phyloP scores from a whole-genome alignment of 352 stramenopile genomes.

The Phytophthora cryptogea region DNA sequence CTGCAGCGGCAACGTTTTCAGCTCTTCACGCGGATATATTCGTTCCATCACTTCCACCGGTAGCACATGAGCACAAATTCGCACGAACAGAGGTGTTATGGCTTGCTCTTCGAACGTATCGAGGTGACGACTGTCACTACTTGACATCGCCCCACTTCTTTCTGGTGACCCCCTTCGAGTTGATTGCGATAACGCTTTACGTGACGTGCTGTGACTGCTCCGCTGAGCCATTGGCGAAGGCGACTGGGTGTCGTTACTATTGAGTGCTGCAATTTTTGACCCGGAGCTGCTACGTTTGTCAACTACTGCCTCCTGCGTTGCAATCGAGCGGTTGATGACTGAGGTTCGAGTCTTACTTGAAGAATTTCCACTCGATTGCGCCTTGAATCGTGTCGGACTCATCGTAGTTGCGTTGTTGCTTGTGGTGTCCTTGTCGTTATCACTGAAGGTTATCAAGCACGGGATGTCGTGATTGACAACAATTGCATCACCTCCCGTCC shows the following conservation, averaged over 20 bases:
- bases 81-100: slow-evolving; percentile 45
- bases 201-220: slow-evolving; percentile 20
- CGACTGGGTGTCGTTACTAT: slow-evolving; percentile 7
- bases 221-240: slow-evolving; percentile 15
- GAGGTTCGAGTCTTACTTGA: slow-evolving; percentile 36
- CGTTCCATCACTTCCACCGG: slow-evolving; percentile 51
- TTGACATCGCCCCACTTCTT: slow-evolving; percentile 10
- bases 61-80: slow-evolving; percentile 67
- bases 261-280: slow-evolving; percentile 10
- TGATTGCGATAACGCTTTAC: slow-evolving; percentile 18
- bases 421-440: slow-evolving; percentile 17
- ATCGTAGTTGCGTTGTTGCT: slow-evolving; percentile 22
- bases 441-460: slow-evolving; percentile 51
- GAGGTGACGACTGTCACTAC: slow-evolving; percentile 26
- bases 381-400: slow-evolving; percentile 22
- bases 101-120: slow-evolving; percentile 18
- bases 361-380: slow-evolving; percentile 2
- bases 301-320: slow-evolving; percentile 55
- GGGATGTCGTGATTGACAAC: slow-evolving; percentile 75
- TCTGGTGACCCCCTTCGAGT: slow-evolving; percentile 25
- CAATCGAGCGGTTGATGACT: slow-evolving; percentile 64
- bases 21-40: slow-evolving; percentile 41
- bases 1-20: slow-evolving; percentile 44
- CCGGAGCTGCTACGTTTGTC: slow-evolving; percentile 28
- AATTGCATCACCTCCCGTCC: slow-evolving; percentile 40